Percentiles rank a stretch among this genome's conserved stretches.
Conservation (phyloP, 2,329 filamentous ascomycete genomes). For the Trichoderma sp. region DNA sequence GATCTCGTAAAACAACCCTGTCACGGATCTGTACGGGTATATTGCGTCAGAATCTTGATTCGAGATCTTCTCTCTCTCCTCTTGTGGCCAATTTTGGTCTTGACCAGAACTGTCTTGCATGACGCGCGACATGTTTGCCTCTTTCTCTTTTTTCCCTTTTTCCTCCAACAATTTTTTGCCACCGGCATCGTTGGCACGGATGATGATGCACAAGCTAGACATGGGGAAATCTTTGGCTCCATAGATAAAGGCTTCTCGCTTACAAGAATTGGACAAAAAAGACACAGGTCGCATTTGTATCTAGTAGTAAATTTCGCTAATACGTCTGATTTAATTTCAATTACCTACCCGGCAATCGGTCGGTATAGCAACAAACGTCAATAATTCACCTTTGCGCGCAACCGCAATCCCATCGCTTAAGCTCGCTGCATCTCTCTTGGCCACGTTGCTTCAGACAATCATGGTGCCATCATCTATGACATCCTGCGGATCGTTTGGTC, state of each 20-base stretch:
- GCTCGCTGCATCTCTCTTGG: not conserved
- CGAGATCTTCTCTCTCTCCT: not conserved
- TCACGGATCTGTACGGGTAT: conserved; percentile 18
- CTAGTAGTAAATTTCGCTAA: conserved; percentile 9
- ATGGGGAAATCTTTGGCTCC: not conserved
- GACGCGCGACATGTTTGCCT: not conserved
- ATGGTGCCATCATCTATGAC: not conserved
- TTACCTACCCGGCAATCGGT: not conserved
- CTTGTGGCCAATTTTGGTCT: not conserved
- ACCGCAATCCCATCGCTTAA: not conserved
- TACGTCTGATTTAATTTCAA: not conserved
- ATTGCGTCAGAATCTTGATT: conserved; percentile 18
- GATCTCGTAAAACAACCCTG: conserved; percentile 14
- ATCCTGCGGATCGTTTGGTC: not conserved
- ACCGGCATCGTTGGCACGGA: not conserved
- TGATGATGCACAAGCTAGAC: not conserved
- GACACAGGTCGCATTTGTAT: not conserved
- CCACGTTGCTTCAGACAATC: not conserved
- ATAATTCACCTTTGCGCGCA: not conserved
- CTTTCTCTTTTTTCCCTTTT: not conserved
- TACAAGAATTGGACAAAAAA: not conserved
- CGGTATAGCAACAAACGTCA: not conserved
- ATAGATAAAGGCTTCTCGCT: not conserved
- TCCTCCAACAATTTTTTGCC: not conserved
- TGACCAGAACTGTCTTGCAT: not conserved